These are phyloP conservation scores for Corylus avellana DNA, from an alignment of 306 rosid species.

Conservation along the genomic window DNA sequence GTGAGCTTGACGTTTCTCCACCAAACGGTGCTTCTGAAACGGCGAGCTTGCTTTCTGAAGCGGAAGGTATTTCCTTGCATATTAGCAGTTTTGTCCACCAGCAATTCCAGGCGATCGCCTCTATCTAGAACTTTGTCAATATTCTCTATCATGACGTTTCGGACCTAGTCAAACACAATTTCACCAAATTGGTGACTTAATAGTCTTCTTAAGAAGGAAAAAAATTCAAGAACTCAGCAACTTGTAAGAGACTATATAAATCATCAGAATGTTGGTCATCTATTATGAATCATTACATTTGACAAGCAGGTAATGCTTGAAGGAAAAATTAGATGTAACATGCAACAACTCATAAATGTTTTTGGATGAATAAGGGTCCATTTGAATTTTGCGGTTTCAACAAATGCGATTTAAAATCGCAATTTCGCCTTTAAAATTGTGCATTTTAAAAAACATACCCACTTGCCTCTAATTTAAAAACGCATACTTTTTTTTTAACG, in stretches of 20 bases:
- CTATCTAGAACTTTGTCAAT: conserved; percentile 95
- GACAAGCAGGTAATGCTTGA: neutral
- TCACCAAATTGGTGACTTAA: neutral
- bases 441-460: too few relatives aligned
- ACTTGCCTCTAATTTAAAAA: too few relatives aligned
- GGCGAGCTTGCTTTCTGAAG: conserved; percentile 97
- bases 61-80: conserved; percentile 97
- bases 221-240: neutral
- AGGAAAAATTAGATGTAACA: neutral
- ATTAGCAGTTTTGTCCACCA: conserved; percentile 88
- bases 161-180: conserved; percentile 51
- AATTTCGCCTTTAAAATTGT: too few relatives aligned
- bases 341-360: neutral
- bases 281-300: neutral
- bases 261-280: neutral
- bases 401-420: too few relatives aligned
- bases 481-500: too few relatives aligned
- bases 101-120: conserved; percentile 93
- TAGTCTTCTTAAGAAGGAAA: neutral
- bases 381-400: too few relatives aligned
- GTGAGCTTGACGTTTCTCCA: conserved; percentile 97
- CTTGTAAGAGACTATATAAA: neutral
- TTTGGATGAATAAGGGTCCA: too few relatives aligned
- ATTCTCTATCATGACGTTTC: conserved; percentile 94
- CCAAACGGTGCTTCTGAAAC: conserved; percentile 89